A percentile compares a stretch with the other conserved stretches of the same genome.
phyloP scores from a whole-genome alignment of 1,284 basidiomycete species.

The Melanopsichium pennsylvanicum region DNA sequence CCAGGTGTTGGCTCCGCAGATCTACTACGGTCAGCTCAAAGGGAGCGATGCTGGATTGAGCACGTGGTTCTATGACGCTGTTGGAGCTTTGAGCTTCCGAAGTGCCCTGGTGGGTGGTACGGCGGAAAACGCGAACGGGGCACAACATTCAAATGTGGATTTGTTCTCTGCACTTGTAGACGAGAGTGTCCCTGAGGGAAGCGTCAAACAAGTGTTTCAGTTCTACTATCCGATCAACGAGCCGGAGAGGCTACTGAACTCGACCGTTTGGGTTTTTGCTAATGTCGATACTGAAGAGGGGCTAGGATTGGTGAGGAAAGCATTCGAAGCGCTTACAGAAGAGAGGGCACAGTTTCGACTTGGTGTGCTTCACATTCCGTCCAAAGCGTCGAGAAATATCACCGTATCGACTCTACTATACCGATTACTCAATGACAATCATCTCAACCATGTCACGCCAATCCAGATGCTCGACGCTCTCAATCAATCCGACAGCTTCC shows the following conservation, averaged over 20 bases:
- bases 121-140: slow-evolving; percentile 68
- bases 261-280: slow-evolving; percentile 76
- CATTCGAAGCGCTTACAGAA: slow-evolving; percentile 71
- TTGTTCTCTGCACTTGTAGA: slow-evolving; percentile 31
- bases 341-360: slow-evolving; percentile 67
- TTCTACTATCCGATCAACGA: slow-evolving; percentile 74
- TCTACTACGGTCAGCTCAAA: slow-evolving; percentile 74
- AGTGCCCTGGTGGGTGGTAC: slow-evolving; percentile 73
- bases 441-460: slow-evolving; percentile 2
- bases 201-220: slow-evolving; percentile 54
- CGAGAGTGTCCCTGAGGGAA: neutral
- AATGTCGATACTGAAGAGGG: slow-evolving; percentile 79
- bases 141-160: slow-evolving; percentile 61
- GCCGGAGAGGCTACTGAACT: slow-evolving; percentile 49
- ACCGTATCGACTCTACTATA: slow-evolving; percentile 22
- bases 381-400: slow-evolving; percentile 5
- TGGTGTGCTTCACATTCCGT: slow-evolving; percentile 16
- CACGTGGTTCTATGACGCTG: slow-evolving; percentile 88
- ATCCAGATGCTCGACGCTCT: slow-evolving; percentile 10
- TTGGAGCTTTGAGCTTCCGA: slow-evolving; percentile 74
- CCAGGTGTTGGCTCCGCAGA: slow-evolving; percentile 67
- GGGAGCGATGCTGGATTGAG: slow-evolving; percentile 72
- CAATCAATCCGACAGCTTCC: slow-evolving; percentile 9
- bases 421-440: slow-evolving; percentile 16
- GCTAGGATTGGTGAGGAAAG: slow-evolving; percentile 71